A percentile compares a stretch with the other conserved stretches of the same genome.
phyloP scores from a whole-genome alignment of 345 rosid species.

The Hibiscus tridactylites region DNA sequence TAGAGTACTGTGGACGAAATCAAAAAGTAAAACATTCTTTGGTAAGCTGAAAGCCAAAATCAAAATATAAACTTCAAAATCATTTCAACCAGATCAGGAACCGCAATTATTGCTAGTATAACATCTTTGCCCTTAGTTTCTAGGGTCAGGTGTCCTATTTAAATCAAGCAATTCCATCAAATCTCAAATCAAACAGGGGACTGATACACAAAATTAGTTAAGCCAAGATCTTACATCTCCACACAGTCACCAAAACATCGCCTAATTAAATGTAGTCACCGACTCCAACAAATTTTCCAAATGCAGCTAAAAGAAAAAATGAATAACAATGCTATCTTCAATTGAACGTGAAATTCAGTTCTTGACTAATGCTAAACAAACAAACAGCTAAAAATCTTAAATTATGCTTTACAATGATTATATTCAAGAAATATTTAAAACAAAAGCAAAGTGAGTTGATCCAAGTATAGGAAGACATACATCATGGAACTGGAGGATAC shows the following conservation, averaged over 20 bases:
- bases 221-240: neutral
- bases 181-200: neutral
- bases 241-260: neutral
- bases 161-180: neutral
- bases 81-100: neutral
- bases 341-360: too few species aligned
- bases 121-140: neutral
- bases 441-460: slow-evolving; percentile 22
- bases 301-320: too few species aligned
- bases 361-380: too few species aligned
- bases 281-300: neutral
- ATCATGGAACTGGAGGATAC: slow-evolving; percentile 63
- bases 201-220: neutral
- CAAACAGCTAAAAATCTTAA: too few species aligned
- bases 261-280: neutral
- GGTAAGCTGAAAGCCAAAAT: neutral
- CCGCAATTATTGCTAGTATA: neutral
- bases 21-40: neutral
- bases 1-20: neutral
- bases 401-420: too few species aligned
- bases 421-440: neutral
- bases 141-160: neutral
- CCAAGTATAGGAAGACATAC: slow-evolving; percentile 40
- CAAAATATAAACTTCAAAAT: neutral
- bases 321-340: too few species aligned